A percentile compares a stretch with the other conserved stretches of the same genome.
phyloP scores from a whole-genome alignment of 106 monocot genomes.

The Dioscorea zingiberensis region DNA sequence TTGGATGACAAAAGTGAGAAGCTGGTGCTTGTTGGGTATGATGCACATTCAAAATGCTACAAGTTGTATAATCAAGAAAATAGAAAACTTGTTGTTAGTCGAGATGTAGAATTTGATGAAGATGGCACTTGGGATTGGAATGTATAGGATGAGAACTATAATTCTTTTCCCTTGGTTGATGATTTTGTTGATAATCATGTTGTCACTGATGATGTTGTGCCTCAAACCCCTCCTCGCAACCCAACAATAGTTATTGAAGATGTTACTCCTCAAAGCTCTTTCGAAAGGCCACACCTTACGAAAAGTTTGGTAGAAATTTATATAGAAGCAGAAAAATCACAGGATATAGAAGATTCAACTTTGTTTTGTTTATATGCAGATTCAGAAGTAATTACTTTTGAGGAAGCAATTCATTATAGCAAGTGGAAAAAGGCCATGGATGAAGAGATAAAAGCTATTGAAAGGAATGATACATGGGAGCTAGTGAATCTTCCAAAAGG shows the following conservation, averaged over 20 bases:
- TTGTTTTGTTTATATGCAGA: too few species aligned
- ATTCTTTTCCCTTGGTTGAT: too few species aligned
- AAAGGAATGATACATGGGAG: neutral
- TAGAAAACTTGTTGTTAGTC: neutral
- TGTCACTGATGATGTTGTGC: too few species aligned
- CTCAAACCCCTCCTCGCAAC: too few species aligned
- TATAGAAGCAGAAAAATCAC: neutral
- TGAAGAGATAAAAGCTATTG: neutral
- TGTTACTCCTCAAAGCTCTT: neutral
- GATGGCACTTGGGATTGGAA: neutral
- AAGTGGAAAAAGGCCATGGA: slow-evolving; percentile 2
- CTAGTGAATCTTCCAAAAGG: neutral
- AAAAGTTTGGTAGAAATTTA: neutral
- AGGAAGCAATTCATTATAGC: neutral
- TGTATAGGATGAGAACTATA: too few species aligned
- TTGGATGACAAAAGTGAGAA: neutral
- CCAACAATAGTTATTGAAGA: too few species aligned
- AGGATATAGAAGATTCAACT: too few species aligned
- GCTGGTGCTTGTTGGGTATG: slow-evolving; percentile 1
- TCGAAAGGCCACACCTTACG: too few species aligned
- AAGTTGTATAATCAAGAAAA: neutral
- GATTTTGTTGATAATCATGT: too few species aligned
- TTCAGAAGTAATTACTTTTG: neutral
- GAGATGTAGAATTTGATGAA: slow-evolving; percentile 6
- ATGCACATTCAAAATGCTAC: neutral